Percentiles rank a stretch among this genome's conserved stretches.
These are phyloP conservation scores for Suillus luteus DNA, from an alignment of 768 basidiomycete species.

Conservation along the genomic window DNA sequence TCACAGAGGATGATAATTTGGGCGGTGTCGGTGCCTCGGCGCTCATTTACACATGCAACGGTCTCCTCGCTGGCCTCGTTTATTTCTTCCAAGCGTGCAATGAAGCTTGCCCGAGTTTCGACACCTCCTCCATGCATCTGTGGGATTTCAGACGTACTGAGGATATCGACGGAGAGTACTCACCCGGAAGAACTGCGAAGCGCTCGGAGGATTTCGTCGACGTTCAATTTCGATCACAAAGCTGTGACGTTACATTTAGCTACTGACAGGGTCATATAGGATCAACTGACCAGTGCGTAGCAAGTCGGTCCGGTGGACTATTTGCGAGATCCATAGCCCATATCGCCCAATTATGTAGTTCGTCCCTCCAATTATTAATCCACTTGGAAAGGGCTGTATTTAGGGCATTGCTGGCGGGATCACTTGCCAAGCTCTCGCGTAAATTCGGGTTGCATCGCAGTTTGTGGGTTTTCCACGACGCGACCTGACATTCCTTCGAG, in stretches of 20 bases:
- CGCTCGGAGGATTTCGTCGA: slow-evolving; percentile 19
- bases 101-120: slow-evolving; percentile 23
- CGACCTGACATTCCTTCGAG: slow-evolving; percentile 31
- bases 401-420: slow-evolving; percentile 20
- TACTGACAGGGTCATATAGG: neutral
- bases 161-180: neutral
- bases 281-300: slow-evolving; percentile 25
- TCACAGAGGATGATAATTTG: slow-evolving; percentile 30
- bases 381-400: slow-evolving; percentile 28
- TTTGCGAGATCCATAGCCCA: slow-evolving; percentile 32
- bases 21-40: slow-evolving; percentile 26
- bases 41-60: slow-evolving; percentile 22
- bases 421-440: slow-evolving; percentile 17
- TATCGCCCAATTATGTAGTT: slow-evolving; percentile 21
- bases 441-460: slow-evolving; percentile 17
- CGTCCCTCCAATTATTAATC: slow-evolving; percentile 27
- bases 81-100: slow-evolving; percentile 18
- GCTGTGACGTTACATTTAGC: slow-evolving; percentile 14
- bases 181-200: slow-evolving; percentile 26
- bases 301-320: slow-evolving; percentile 25
- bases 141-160: slow-evolving; percentile 1
- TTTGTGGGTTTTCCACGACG: slow-evolving; percentile 33
- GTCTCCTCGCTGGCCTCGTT: slow-evolving; percentile 22
- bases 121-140: slow-evolving; percentile 30
- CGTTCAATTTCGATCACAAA: slow-evolving; percentile 26